Evolutionary conservation across 116 monocot species (phyloP), one percentile per base, ranked within the genome.

Genomic region (Papilionanthe hybrid): DNA sequence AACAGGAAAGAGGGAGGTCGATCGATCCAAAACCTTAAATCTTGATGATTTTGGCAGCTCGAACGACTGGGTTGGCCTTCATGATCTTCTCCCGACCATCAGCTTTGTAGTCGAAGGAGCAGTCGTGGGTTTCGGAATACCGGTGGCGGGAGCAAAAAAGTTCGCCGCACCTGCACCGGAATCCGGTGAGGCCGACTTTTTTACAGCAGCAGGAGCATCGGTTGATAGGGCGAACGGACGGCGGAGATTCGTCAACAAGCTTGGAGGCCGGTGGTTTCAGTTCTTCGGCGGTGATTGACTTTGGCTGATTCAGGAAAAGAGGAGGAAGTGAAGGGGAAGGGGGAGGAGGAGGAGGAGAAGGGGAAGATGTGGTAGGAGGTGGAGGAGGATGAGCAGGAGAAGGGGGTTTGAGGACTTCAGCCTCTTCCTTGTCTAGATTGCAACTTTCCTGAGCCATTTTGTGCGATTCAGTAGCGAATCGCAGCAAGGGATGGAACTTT

Each of bases 41-140:
- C 81, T 75, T 81, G 7, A 81, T 58, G 58, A 81, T 75, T 42
- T 78, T 83, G 11, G 78, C 43, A 47, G 83, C 69, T 78, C 78
- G 37, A 23, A 83, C 15, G 58, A 79, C 28, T 9, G 81, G 81
- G 25, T 81, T 81, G 47, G 60, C 75, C 75, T 75, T 81, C 7
- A 42, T 44, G 22, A 81, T 81, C 81, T 75, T 42, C 63, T 81
- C 81, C 43, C 74, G 60, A 0, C 75, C 81, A 11, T 60, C 25
- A 27, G 81, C 42, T 60, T 81, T 81, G 44, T 81, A 81, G 57
- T 81, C 81, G 19, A 75, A 81, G 28, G 75, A 58, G 75, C 81
- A 81, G 5, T 75, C 44, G 11, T 81, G 81, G 45, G 44, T 74
- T 25, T 81, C 81, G 43, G 81, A 75, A 42, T 81, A 75, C 13